Conservation (phyloP, 352 stramenopile genomes). For the Pythium aristosporum region DNA sequence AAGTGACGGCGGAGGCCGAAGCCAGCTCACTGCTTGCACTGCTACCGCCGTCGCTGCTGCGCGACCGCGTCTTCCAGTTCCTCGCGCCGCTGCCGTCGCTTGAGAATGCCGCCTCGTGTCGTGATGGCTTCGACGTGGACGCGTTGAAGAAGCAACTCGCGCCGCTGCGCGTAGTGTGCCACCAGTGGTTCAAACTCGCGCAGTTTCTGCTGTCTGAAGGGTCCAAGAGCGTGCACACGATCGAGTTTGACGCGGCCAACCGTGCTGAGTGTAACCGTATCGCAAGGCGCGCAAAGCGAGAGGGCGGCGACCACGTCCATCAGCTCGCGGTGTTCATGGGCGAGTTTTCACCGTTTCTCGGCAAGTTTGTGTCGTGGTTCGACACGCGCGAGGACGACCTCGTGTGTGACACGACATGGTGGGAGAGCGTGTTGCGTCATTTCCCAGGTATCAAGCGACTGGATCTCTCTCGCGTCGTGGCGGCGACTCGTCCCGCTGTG, state of each 20-base stretch:
- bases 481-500: not conserved
- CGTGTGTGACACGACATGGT: not conserved
- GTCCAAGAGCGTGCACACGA: not conserved
- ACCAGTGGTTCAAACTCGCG: conserved; percentile 5
- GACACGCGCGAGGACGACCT: not conserved
- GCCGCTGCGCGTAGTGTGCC: conserved; percentile 3
- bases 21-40: not conserved
- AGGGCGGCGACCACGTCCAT: conserved; percentile 1
- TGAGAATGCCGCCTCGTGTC: not conserved
- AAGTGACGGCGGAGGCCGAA: not conserved
- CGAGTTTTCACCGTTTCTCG: not conserved
- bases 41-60: conserved; percentile 7
- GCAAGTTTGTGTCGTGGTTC: not conserved
- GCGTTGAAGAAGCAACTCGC: not conserved
- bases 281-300: not conserved
- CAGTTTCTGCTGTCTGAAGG: not conserved
- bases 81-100: conserved; percentile 1
- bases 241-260: not conserved
- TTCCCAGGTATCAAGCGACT: not conserved
- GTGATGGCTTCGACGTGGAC: not conserved
- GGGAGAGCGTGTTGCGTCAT: not conserved
- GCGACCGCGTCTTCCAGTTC: conserved; percentile 11
- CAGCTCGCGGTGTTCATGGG: not conserved
- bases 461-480: not conserved
- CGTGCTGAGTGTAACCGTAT: not conserved